phyloP scores from a whole-genome alignment of 352 stramenopile species.

The Lagenidium giganteum region DNA sequence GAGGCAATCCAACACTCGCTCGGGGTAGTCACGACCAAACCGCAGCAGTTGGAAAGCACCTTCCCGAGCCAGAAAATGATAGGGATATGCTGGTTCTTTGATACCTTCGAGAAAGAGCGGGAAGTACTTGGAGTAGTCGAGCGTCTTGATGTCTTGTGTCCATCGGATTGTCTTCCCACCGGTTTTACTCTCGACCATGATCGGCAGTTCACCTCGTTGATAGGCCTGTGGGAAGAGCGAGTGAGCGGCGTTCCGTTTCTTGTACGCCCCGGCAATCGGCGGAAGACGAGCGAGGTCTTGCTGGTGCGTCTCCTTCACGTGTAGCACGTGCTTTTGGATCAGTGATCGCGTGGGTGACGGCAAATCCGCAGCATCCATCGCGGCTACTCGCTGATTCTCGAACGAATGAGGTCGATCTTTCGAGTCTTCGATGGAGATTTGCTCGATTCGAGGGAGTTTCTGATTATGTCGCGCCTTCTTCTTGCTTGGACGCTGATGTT shows the following conservation, averaged over 20 bases:
- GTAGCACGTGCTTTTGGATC: slow-evolving; percentile 45
- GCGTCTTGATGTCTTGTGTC: slow-evolving; percentile 43
- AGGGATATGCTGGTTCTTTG: slow-evolving; percentile 65
- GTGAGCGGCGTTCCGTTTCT: slow-evolving; percentile 27
- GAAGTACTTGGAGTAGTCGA: slow-evolving; percentile 87
- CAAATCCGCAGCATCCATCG: slow-evolving; percentile 48
- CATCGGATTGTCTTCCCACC: slow-evolving; percentile 53
- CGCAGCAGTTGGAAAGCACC: slow-evolving; percentile 79
- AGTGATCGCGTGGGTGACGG: slow-evolving; percentile 52
- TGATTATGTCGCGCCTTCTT: slow-evolving; percentile 39
- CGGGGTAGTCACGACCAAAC: slow-evolving; percentile 51
- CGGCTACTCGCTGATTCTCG: slow-evolving; percentile 31
- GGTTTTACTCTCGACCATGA: slow-evolving; percentile 52
- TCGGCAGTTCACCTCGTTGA: slow-evolving; percentile 54
- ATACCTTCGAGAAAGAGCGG: slow-evolving; percentile 91
- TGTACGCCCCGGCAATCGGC: slow-evolving; percentile 50
- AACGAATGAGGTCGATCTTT: slow-evolving; percentile 31
- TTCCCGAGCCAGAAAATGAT: slow-evolving; percentile 76
- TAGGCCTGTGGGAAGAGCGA: slow-evolving; percentile 61
- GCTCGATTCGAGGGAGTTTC: slow-evolving; percentile 31
- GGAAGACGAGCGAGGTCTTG: slow-evolving; percentile 28
- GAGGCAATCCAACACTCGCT: slow-evolving; percentile 63
- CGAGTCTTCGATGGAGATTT: slow-evolving; percentile 10
- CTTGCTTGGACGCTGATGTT: neutral
- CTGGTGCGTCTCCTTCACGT: slow-evolving; percentile 34